A percentile compares a stretch with the other conserved stretches of the same genome.
These are phyloP conservation scores for Albatrellus sp. DNA, from an alignment of 1,284 basidiomycete genomes.

Conservation along the genomic window DNA sequence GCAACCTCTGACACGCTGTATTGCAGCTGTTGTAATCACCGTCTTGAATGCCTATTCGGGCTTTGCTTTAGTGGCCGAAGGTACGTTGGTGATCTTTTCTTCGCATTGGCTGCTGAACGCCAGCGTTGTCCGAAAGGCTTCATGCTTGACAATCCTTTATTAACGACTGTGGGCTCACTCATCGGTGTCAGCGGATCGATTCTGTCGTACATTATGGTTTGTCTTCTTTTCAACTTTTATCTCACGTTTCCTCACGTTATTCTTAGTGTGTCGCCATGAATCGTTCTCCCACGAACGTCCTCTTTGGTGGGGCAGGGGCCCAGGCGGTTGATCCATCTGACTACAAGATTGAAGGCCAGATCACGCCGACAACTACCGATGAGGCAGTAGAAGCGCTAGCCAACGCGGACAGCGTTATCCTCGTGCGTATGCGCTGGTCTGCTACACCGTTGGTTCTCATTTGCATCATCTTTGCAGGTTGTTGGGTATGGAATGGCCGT, in stretches of 20 bases:
- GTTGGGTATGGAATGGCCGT: conserved; percentile 86
- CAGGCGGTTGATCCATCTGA: conserved; percentile 37
- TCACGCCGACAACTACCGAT: conserved; percentile 66
- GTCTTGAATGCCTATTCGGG: conserved; percentile 82
- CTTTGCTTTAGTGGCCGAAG: conserved; percentile 88
- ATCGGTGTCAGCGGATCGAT: conserved; percentile 85
- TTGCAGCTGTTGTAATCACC: conserved; percentile 71
- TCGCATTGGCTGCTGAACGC: not conserved
- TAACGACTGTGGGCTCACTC: conserved; percentile 70
- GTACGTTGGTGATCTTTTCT: conserved; percentile 17
- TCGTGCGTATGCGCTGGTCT: conserved; percentile 29
- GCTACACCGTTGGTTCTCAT: not conserved
- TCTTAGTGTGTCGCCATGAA: conserved; percentile 81
- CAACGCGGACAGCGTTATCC: conserved; percentile 74
- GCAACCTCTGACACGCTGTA: conserved; percentile 6
- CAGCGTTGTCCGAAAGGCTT: conserved; percentile 35
- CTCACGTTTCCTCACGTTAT: not conserved
- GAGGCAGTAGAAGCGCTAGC: conserved; percentile 66
- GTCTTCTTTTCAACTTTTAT: conserved; percentile 9
- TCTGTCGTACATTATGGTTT: conserved; percentile 81
- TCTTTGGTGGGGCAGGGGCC: conserved; percentile 66
- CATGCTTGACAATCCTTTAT: conserved; percentile 75
- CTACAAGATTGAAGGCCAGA: conserved; percentile 69
- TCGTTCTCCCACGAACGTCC: conserved; percentile 62
- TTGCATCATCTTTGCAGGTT: conserved; percentile 29